These are phyloP conservation scores for Diaporthe caulivora DNA, from an alignment of 2,329 filamentous ascomycete species.

Conservation along the genomic window DNA sequence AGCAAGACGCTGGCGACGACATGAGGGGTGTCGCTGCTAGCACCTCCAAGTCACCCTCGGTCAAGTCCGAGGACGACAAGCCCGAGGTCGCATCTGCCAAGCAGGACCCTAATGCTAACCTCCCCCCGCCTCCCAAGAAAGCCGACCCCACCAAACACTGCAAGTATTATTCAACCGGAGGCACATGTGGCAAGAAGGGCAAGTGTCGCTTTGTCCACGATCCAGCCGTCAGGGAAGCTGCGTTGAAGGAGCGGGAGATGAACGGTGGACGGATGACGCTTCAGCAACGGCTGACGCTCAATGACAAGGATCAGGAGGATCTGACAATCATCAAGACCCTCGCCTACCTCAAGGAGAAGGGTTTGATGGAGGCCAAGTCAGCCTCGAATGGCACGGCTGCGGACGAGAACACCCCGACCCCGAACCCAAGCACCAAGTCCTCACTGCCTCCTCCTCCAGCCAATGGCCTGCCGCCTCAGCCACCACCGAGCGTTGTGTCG, in stretches of 20 bases:
- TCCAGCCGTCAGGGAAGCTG: slow-evolving; percentile 71
- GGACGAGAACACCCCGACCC: slow-evolving; percentile 42
- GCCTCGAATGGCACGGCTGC: slow-evolving; percentile 40
- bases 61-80: slow-evolving; percentile 68
- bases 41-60: slow-evolving; percentile 52
- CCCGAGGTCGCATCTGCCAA: slow-evolving; percentile 70
- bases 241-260: slow-evolving; percentile 72
- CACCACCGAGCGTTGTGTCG: slow-evolving; percentile 47
- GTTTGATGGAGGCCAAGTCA: slow-evolving; percentile 59
- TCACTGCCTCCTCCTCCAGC: slow-evolving; percentile 44
- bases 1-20: slow-evolving; percentile 76
- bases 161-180: slow-evolving; percentile 79
- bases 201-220: slow-evolving; percentile 81
- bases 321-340: slow-evolving; percentile 75
- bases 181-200: slow-evolving; percentile 78
- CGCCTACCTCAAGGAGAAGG: slow-evolving; percentile 73
- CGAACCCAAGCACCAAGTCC: slow-evolving; percentile 37
- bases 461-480: slow-evolving; percentile 51
- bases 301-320: slow-evolving; percentile 78
- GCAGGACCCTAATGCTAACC: slow-evolving; percentile 48
- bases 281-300: slow-evolving; percentile 73
- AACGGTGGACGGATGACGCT: slow-evolving; percentile 76
- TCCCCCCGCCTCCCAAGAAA: slow-evolving; percentile 63
- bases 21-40: slow-evolving; percentile 63
- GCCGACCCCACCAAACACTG: slow-evolving; percentile 75